Base-by-base conservation (phyloP, 257 asterid species). In the Solanum medicagineum region DNA sequence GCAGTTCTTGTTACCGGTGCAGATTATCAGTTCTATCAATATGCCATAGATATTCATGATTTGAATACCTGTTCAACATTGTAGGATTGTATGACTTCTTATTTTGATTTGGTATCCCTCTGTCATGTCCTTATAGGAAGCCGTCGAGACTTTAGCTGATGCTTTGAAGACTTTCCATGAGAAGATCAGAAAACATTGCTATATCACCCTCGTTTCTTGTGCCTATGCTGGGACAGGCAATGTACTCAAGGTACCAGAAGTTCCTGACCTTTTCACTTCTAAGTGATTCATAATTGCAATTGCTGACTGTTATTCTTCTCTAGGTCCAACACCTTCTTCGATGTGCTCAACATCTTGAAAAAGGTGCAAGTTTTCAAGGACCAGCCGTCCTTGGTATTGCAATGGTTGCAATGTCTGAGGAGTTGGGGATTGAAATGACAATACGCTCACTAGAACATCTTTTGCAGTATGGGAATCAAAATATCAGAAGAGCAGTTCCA, bases 351-450 rank as follows among this genome's bases (percentile, higher is more conserved):
- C 98, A 95, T 90, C 95, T 93, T 54, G 98, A 94, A 88, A 95
- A 92, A 87, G 97, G 98, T 15, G 98, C 95, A 87, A 89, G 93
- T 16, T 92, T 87, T 87, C 98, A 94, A 88, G 98, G 98, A 73
- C 94, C 97, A n/a, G 98, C 98, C 88, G 94, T 96, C 80, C 98
- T 97, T 62, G 99, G 98, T 69, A 97, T 96, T 88, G 54, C 98
- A 44, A 93, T 97, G 97, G 99, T 97, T 80, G 95, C 98, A 84
- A 97, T 97, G 98, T 98, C 96, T 69, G 99, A 97, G 89, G 98
- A 97, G 81, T 89, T 97, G 70, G 99, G 99, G 86, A 84, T 88
- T 87, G 99, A 97, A 82, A 97, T 97, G 98, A 97, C 99, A 40
- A 95, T 97, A 83, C 97, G 98, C n/a, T 93, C 99, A 32, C 86